These are phyloP conservation scores for Ophiognomonia clavigignenti-juglandacearum DNA, from an alignment of 2,329 filamentous ascomycete species.

Conservation along the genomic window DNA sequence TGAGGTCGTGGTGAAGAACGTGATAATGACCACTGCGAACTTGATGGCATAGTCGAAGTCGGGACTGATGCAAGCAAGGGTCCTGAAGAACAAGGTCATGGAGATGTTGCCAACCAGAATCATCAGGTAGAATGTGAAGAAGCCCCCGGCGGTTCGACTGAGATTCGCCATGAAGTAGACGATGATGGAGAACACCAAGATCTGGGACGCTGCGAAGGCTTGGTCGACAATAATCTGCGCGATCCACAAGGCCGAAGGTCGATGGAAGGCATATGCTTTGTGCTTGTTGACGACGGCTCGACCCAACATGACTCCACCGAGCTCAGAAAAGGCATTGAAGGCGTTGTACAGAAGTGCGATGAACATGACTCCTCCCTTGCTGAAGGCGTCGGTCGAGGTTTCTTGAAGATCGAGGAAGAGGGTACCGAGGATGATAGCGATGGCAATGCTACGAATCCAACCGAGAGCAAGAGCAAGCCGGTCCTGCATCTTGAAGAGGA, in stretches of 20 bases:
- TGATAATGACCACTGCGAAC: conserved; percentile 73
- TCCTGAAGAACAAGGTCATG: conserved; percentile 76
- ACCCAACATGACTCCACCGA: conserved; percentile 70
- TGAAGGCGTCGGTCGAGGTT: conserved; percentile 68
- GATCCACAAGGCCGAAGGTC: conserved; percentile 77
- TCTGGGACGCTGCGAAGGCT: conserved; percentile 65
- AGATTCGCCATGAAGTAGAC: conserved; percentile 77
- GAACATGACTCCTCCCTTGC: conserved; percentile 77
- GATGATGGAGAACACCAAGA: conserved; percentile 67
- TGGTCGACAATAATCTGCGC: conserved; percentile 78
- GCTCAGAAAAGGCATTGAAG: conserved; percentile 79
- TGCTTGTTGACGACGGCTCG: conserved; percentile 80
- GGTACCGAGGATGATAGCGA: conserved; percentile 75
- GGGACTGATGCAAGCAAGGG: conserved; percentile 68
- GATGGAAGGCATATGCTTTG: conserved; percentile 75
- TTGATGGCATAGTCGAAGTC: conserved; percentile 86
- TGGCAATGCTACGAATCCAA: conserved; percentile 63
- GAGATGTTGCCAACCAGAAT: conserved; percentile 64
- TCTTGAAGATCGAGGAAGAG: conserved; percentile 68
- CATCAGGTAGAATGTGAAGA: conserved; percentile 73
- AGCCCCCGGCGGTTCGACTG: conserved; percentile 64
- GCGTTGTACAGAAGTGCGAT: conserved; percentile 77
- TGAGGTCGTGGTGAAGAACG: conserved; percentile 73
- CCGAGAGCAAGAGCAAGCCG: conserved; percentile 70
- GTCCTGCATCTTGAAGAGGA: conserved; percentile 81